phyloP scores from a whole-genome alignment of 495 filamentous ascomycete genomes.

The Haplographium delicatum region DNA sequence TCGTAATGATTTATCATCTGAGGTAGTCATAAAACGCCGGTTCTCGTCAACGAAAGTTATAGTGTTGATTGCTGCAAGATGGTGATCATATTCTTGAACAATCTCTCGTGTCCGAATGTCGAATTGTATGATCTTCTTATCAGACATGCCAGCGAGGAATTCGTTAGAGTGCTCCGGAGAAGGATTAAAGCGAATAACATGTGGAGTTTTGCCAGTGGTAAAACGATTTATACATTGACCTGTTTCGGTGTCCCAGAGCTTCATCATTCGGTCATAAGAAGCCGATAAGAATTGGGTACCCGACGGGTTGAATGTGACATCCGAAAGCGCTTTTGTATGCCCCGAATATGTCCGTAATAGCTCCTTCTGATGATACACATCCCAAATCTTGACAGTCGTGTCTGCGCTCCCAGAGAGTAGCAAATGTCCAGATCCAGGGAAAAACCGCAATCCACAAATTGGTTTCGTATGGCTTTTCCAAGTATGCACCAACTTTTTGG shows the following conservation, averaged over 20 bases:
- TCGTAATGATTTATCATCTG: slow-evolving; percentile 90
- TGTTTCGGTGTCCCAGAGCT: slow-evolving; percentile 97
- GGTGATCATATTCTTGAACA: slow-evolving; percentile 97
- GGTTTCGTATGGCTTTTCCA: slow-evolving; percentile 84
- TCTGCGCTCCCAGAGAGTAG: slow-evolving; percentile 83
- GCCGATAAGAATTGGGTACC: slow-evolving; percentile 90
- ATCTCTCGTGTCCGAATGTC: slow-evolving; percentile 75
- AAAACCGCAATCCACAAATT: slow-evolving; percentile 82
- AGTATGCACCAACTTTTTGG: slow-evolving; percentile 87
- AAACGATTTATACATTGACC: slow-evolving; percentile 81
- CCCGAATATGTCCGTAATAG: slow-evolving; percentile 85
- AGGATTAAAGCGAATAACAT: slow-evolving; percentile 92
- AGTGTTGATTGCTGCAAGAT: slow-evolving; percentile 94
- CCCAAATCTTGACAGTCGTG: slow-evolving; percentile 88
- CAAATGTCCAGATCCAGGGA: slow-evolving; percentile 81
- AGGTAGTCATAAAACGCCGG: slow-evolving; percentile 94
- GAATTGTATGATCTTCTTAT: slow-evolving; percentile 98
- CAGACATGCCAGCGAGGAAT: slow-evolving; percentile 93
- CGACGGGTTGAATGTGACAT: slow-evolving; percentile 76
- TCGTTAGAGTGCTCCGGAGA: slow-evolving; percentile 68
- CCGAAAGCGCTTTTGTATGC: slow-evolving; percentile 84
- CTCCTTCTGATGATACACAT: slow-evolving; percentile 84
- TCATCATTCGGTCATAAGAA: slow-evolving; percentile 89
- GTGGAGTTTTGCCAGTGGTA: slow-evolving; percentile 87
- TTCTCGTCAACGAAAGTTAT: slow-evolving; percentile 94